These are phyloP conservation scores for Spergularia marina DNA, from an alignment of 148 eudicot genomes.

Conservation along the genomic window DNA sequence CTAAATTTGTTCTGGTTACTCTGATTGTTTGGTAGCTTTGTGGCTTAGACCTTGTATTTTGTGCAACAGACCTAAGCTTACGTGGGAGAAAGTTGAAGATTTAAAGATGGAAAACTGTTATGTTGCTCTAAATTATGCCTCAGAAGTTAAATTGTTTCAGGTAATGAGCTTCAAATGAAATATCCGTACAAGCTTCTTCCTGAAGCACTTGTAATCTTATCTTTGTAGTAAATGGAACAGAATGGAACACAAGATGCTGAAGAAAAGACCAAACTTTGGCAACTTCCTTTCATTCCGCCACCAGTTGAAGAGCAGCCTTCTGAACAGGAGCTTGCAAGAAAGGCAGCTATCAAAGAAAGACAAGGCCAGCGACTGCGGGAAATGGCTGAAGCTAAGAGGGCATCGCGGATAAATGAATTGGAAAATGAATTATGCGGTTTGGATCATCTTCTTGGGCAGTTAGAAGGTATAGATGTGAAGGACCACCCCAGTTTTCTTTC, in stretches of 20 bases:
- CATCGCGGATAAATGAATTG: constrained; percentile 70
- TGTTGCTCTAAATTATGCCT: constrained; percentile 70
- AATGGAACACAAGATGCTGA: constrained; percentile 80
- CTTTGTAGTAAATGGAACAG: constrained; percentile 37
- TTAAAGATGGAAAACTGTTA: constrained; percentile 98
- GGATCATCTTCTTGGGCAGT: constrained; percentile 76
- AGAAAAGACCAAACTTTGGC: constrained; percentile 87
- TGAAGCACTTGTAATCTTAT: constrained; percentile 14
- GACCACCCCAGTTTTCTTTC: constrained; percentile 63
- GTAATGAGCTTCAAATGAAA: constrained; percentile 27
- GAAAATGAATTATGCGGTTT: constrained; percentile 79
- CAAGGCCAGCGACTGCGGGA: constrained; percentile 90
- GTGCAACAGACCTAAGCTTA: constrained; percentile 57
- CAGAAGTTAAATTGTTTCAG: constrained; percentile 85
- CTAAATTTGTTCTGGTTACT: neutral
- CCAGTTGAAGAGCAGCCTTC: constrained; percentile 86
- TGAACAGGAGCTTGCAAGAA: constrained; percentile 86
- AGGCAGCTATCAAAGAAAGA: constrained; percentile 89
- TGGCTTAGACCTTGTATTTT: neutral
- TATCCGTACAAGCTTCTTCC: constrained; percentile 13
- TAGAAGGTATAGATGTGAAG: constrained; percentile 53
- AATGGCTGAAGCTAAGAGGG: constrained; percentile 94
- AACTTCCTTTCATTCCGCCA: constrained; percentile 85
- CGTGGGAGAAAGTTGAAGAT: constrained; percentile 99
- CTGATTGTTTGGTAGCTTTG: neutral